Evolutionary conservation across 2,329 filamentous ascomycete species (phyloP).

Genomic region (Aspergillus chevalieri): DNA sequence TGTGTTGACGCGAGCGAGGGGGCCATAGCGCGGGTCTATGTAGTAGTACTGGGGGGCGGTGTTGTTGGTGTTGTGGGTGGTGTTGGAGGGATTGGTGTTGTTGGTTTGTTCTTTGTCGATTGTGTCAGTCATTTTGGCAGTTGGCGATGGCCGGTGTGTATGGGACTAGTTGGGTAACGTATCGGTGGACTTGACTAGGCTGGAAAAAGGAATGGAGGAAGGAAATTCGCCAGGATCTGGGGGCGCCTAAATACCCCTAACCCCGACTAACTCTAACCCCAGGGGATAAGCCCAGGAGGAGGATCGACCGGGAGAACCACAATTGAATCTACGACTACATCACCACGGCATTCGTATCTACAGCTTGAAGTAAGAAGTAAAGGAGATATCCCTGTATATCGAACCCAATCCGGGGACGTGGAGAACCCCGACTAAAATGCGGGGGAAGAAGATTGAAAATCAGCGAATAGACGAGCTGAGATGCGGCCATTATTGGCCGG

Average conservation of each 20-base stretch:
- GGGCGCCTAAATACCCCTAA: neutral
- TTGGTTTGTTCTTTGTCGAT: neutral
- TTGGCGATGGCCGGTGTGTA: neutral
- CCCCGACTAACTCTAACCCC: neutral
- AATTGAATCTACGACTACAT: no score
- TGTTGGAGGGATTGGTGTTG: neutral
- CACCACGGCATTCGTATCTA: no score
- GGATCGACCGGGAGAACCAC: neutral
- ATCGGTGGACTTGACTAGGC: neutral
- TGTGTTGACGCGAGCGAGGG: conserved; percentile 39
- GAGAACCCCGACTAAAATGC: neutral
- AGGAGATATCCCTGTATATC: no score
- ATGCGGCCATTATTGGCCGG: neutral
- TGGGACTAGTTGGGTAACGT: neutral
- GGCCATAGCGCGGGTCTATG: conserved; percentile 23
- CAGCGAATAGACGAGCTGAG: no score
- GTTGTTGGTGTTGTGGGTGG: neutral
- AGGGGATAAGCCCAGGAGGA: neutral
- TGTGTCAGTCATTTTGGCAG: neutral
- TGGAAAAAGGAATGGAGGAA: neutral
- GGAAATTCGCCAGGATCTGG: neutral
- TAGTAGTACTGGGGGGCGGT: neutral
- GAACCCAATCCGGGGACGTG: neutral
- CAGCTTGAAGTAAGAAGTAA: no score
- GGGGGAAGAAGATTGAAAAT: neutral